Conservation (phyloP, 495 filamentous ascomycete species). For the Aspergillus egyptiacus region DNA sequence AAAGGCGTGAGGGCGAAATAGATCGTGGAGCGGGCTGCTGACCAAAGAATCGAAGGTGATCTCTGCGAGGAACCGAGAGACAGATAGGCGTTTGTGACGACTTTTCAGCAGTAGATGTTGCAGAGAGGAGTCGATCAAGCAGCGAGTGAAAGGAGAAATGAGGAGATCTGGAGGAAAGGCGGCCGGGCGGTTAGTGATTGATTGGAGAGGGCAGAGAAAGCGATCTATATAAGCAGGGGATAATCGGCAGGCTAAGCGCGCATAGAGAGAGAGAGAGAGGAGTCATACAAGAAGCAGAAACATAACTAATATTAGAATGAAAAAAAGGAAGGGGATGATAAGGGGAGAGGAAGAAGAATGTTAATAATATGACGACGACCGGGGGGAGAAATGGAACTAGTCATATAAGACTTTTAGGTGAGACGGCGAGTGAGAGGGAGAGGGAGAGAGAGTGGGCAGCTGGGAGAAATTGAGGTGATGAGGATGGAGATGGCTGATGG, state of each 20-base stretch:
- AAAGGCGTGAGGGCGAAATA: not conserved
- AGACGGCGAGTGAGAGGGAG: not conserved
- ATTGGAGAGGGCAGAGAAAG: not conserved
- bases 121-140: not conserved
- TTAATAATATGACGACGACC: conserved; percentile 5
- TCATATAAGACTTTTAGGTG: too few species aligned
- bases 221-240: not conserved
- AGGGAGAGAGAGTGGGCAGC: not conserved
- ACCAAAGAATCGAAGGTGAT: not conserved
- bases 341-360: conserved; percentile 5
- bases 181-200: conserved; percentile 3
- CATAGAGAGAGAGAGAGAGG: not conserved
- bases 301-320: not conserved
- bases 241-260: conserved; percentile 9
- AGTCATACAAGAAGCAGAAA: not conserved
- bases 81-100: conserved; percentile 1
- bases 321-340: conserved; percentile 5
- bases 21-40: not conserved
- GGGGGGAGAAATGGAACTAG: not conserved
- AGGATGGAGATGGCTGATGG: too few species aligned
- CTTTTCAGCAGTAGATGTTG: too few species aligned
- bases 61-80: conserved; percentile 18
- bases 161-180: not conserved
- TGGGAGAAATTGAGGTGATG: conserved; percentile 8
- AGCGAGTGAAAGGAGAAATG: not conserved